Base-by-base conservation (phyloP, 768 basidiomycete genomes). In the Lentinula edodes region DNA sequence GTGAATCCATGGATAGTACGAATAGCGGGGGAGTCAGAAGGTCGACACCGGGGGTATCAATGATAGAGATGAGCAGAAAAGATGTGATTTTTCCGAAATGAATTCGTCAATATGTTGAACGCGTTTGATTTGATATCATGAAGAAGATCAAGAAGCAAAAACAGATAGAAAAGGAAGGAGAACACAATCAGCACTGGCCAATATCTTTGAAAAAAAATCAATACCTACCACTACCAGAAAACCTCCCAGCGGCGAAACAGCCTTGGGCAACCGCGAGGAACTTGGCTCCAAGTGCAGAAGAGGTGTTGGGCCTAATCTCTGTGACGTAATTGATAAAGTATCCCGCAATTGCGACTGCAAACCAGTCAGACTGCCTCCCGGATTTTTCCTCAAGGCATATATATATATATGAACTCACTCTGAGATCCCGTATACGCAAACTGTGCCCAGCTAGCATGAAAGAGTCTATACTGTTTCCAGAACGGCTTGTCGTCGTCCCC, bases 301-400 rank as follows among this genome's bases (percentile, higher is more conserved):
- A 63, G 0, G 72, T 72, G 15, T 65, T 46, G 1, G 62, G 60
- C 39, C 73, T 64, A 10, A 67, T 69, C 62, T 74, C 73, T 2
- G 69, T 71, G 5, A 68, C 66, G 51, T 74, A 74, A 64, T 73
- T 74, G 61, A 74, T 73, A 59, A 74, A 74, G 38, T 73, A 74
- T 5, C 67, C 67, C 2, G 72, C 71, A 43, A 72, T 70, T 0
- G 72, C 71, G 12, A 74, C 72, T 74, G 57, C 12, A 38, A 45
- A 56, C 45, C 28, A 6, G 35, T 23, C 51, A 35, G 16, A 32
- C 32, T 20, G 43, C 9, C 15, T 42, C 41, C 20, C 23, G 18
- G 28, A 32, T 46, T 32, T 42, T 23, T 32, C 28, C 18, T 20
- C 38, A 38, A 53, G 36, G 52, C 12, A 16, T 35, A 9, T 34